Conservation (phyloP, 2,329 filamentous ascomycete species). For the Alternaria incomplexa region DNA sequence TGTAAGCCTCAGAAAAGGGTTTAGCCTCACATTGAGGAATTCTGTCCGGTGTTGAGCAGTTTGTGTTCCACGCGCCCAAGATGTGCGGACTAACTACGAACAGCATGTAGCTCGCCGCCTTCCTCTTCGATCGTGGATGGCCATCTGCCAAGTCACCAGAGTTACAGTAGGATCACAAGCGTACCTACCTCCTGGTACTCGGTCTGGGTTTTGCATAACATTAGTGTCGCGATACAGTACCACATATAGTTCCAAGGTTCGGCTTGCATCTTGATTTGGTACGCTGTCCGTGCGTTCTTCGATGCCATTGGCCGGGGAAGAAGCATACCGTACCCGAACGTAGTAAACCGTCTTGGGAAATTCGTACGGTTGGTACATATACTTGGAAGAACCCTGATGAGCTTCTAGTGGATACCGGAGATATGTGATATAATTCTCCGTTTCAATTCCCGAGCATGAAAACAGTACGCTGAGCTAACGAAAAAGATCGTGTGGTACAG, state of each 20-base stretch:
- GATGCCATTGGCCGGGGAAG: constrained; percentile 9
- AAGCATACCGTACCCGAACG: constrained; percentile 1
- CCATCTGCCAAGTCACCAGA: constrained; percentile 4
- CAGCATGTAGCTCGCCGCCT: constrained; percentile 3
- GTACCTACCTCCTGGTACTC: constrained; percentile 11
- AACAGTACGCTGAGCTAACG: neutral
- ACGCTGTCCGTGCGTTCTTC: neutral
- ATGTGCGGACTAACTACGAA: neutral
- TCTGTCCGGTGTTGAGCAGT: neutral
- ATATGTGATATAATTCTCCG: constrained; percentile 7
- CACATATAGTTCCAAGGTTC: neutral
- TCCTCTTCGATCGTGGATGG: constrained; percentile 4
- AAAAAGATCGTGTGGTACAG: neutral
- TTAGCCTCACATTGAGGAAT: neutral
- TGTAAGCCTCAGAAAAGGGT: neutral
- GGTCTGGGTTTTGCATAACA: constrained; percentile 2
- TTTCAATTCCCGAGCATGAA: neutral
- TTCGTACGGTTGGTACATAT: neutral
- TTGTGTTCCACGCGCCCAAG: neutral
- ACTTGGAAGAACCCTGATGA: constrained; percentile 1
- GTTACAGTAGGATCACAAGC: constrained; percentile 3
- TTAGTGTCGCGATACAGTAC: constrained; percentile 1
- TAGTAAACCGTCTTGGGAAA: neutral
- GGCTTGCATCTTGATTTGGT: neutral
- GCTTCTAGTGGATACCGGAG: neutral